A percentile compares a stretch with the other conserved stretches of the same genome.
Conservation (phyloP, 2,329 filamentous ascomycete species). For the Venturia nashicola region DNA sequence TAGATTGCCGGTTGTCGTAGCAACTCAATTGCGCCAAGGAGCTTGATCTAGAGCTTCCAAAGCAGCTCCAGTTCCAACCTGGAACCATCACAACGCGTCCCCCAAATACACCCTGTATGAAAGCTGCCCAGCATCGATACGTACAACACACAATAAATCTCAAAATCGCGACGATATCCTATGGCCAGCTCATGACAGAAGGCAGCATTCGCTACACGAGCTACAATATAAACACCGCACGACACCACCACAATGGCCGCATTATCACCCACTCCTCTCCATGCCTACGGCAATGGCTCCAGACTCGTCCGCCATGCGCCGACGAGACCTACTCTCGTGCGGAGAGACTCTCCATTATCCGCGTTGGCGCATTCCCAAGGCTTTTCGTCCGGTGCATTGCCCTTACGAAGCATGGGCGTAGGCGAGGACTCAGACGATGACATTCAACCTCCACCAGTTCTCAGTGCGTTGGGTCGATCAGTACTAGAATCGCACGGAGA, state of each 20-base stretch:
- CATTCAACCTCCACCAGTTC: slow-evolving; percentile 71
- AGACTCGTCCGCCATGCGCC: slow-evolving; percentile 23
- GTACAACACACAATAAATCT: neutral
- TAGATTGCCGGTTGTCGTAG: neutral
- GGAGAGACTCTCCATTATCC: slow-evolving; percentile 29
- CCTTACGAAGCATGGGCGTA: slow-evolving; percentile 36
- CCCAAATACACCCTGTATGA: slow-evolving; percentile 1
- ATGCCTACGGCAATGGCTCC: slow-evolving; percentile 21
- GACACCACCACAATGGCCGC: slow-evolving; percentile 20
- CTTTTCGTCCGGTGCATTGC: slow-evolving; percentile 22
- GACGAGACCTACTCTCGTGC: slow-evolving; percentile 17
- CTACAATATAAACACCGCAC: neutral
- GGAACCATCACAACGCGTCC: slow-evolving; percentile 3
- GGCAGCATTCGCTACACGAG: slow-evolving; percentile 3
- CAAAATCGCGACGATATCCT: slow-evolving; percentile 1
- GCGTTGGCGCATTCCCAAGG: slow-evolving; percentile 31
- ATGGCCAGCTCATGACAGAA: slow-evolving; percentile 2
- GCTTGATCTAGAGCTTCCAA: neutral
- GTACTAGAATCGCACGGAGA: slow-evolving; percentile 24
- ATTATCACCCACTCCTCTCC: slow-evolving; percentile 27
- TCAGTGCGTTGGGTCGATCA: slow-evolving; percentile 63
- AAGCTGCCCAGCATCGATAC: slow-evolving; percentile 7
- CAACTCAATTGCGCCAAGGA: slow-evolving; percentile 1
- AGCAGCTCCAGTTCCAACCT: neutral
- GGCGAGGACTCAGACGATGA: slow-evolving; percentile 92